Percentiles rank a stretch among this genome's conserved stretches.
Evolutionary conservation across 2,329 filamentous ascomycete genomes (phyloP).

Genomic region (Curvularia eragrostidis): DNA sequence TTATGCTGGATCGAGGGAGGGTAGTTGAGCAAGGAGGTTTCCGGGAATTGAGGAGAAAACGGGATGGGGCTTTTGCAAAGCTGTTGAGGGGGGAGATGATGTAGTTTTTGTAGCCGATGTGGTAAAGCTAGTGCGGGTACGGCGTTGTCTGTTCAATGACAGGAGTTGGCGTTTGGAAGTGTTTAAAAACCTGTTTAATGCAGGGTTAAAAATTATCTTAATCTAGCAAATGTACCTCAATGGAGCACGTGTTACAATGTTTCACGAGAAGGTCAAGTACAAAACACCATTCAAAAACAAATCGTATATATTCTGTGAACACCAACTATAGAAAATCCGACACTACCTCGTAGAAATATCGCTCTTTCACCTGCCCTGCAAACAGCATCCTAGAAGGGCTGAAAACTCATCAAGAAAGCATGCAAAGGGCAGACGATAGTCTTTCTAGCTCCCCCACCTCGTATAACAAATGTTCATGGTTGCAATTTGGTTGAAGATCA

Average conservation of each 20-base stretch:
- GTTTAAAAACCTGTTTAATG: neutral
- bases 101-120: neutral
- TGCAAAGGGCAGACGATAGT: neutral
- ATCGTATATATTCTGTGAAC: conserved; percentile 2
- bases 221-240: neutral
- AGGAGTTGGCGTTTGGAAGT: neutral
- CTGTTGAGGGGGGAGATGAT: conserved; percentile 50
- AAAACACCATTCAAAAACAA: neutral
- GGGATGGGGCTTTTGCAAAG: conserved; percentile 37
- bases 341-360: neutral
- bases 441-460: neutral
- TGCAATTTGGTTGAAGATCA: conserved; percentile 9
- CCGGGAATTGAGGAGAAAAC: conserved; percentile 59
- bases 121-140: neutral
- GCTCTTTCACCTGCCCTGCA: neutral
- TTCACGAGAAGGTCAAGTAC: neutral
- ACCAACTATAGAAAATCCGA: neutral
- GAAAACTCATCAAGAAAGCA: neutral
- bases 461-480: neutral
- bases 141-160: neutral
- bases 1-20: conserved; percentile 73
- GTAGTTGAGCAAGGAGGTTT: conserved; percentile 73
- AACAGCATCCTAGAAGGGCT: neutral
- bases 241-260: neutral
- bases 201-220: neutral